phyloP scores from a whole-genome alignment of 495 filamentous ascomycete genomes.

The Xylaria palmicola region DNA sequence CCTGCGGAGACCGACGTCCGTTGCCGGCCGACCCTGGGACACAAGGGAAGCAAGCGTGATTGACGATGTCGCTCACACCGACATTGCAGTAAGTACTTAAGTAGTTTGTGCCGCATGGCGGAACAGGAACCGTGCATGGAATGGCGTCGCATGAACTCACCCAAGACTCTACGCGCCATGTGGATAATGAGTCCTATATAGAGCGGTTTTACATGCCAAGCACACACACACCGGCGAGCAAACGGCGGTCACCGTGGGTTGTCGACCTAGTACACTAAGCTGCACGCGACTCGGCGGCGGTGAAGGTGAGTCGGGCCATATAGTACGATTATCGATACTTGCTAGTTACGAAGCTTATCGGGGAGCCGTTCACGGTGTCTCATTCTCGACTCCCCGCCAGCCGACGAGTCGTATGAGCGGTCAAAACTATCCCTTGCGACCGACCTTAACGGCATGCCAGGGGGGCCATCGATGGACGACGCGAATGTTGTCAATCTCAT shows the following conservation, averaged over 20 bases:
- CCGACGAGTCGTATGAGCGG: not conserved
- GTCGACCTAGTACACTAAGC: not conserved
- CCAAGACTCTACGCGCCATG: not conserved
- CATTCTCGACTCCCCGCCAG: not conserved
- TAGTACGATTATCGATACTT: not conserved
- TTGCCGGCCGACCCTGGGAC: conserved; percentile 4
- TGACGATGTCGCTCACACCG: conserved; percentile 13
- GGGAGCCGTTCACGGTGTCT: not conserved
- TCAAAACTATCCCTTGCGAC: not conserved
- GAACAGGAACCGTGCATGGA: conserved; percentile 13
- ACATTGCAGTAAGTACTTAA: conserved; percentile 13
- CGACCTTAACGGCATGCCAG: not conserved
- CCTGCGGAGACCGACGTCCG: conserved; percentile 1
- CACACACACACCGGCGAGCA: not conserved
- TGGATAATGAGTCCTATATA: conserved; percentile 9
- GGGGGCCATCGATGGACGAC: not conserved
- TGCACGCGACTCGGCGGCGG: conserved; percentile 6
- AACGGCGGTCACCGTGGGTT: conserved; percentile 13
- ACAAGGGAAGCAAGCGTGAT: not conserved
- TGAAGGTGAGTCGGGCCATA: conserved; percentile 1
- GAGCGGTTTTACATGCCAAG: too few species aligned
- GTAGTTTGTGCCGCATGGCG: conserved; percentile 2
- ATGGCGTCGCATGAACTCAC: conserved; percentile 12
- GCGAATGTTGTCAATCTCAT: not conserved
- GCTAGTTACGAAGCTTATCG: not conserved